These are phyloP conservation scores for Thelephora terrestris DNA, from an alignment of 1,284 basidiomycete species.

Conservation along the genomic window DNA sequence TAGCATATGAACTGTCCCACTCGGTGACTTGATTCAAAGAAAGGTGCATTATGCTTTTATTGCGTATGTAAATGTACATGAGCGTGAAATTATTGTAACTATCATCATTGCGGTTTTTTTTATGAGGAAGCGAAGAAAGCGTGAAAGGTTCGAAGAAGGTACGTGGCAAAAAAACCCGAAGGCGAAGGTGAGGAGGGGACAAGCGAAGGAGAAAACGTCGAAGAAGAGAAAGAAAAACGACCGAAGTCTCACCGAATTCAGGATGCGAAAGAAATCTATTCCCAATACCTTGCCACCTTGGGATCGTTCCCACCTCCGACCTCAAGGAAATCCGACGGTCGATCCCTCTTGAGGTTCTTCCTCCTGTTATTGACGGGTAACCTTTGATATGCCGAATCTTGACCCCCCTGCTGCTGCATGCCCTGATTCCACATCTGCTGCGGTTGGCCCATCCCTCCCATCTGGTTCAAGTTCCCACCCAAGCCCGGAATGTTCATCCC, in stretches of 20 bases:
- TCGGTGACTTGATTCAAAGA: too few species aligned
- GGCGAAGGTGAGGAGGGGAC: too few species aligned
- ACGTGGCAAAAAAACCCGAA: too few species aligned
- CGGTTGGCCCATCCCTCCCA: slow-evolving; percentile 20
- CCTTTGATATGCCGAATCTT: slow-evolving; percentile 77
- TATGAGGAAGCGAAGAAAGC: too few species aligned
- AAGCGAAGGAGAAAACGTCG: too few species aligned
- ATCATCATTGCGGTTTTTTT: too few species aligned
- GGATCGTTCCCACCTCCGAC: slow-evolving; percentile 49
- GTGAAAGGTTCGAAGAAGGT: too few species aligned
- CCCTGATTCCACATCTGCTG: slow-evolving; percentile 28
- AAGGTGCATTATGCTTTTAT: too few species aligned
- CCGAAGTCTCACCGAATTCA: not conserved
- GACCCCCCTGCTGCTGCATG: slow-evolving; percentile 51
- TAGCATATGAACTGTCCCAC: too few species aligned
- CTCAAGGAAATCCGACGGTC: slow-evolving; percentile 75
- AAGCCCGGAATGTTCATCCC: slow-evolving; percentile 7
- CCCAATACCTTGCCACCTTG: slow-evolving; percentile 69
- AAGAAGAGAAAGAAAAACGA: too few species aligned
- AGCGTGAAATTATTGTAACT: too few species aligned
- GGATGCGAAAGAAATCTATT: slow-evolving; percentile 28
- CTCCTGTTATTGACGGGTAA: slow-evolving; percentile 69
- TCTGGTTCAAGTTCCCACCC: slow-evolving; percentile 23
- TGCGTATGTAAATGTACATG: too few species aligned
- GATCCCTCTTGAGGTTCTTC: slow-evolving; percentile 63